A percentile compares a stretch with the other conserved stretches of the same genome.
Evolutionary conservation across 495 filamentous ascomycete genomes (phyloP).

Genomic region (Hypoxylon fragiforme): DNA sequence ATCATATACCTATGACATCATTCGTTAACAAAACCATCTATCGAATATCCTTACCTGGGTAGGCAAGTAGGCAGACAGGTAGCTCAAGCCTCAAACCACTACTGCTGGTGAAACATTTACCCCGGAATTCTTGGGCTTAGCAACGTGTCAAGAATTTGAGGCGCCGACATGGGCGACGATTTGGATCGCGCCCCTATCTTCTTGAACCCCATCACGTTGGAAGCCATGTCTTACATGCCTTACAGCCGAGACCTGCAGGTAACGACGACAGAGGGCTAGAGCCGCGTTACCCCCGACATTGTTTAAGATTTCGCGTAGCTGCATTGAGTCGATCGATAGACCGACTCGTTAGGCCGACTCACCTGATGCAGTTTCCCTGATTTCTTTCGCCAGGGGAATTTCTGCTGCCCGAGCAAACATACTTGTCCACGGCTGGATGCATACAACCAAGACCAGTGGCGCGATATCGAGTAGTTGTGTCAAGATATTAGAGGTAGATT

Average conservation of each 20-base stretch:
- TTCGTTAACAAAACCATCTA: conserved; percentile 14
- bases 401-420: conserved; percentile 12
- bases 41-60: neutral
- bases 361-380: conserved; percentile 14
- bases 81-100: no score
- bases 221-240: conserved; percentile 16
- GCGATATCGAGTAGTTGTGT: conserved; percentile 19
- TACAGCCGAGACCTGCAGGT: conserved; percentile 24
- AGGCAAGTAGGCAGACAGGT: no score
- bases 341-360: neutral
- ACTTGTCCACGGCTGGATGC: conserved; percentile 20
- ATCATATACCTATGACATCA: conserved; percentile 32
- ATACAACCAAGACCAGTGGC: conserved; percentile 22
- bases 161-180: conserved; percentile 26
- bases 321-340: conserved; percentile 23
- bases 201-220: conserved; percentile 3
- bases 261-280: conserved; percentile 10
- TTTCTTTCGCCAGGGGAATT: neutral
- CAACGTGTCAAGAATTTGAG: no score
- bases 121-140: neutral
- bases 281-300: conserved; percentile 12
- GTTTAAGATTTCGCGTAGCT: conserved; percentile 33
- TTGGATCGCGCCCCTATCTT: conserved; percentile 3
- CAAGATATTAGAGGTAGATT: conserved; percentile 14
- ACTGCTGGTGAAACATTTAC: neutral